Base-by-base conservation (phyloP, 2,329 filamentous ascomycete genomes). In the Xylariaceae sp. region DNA sequence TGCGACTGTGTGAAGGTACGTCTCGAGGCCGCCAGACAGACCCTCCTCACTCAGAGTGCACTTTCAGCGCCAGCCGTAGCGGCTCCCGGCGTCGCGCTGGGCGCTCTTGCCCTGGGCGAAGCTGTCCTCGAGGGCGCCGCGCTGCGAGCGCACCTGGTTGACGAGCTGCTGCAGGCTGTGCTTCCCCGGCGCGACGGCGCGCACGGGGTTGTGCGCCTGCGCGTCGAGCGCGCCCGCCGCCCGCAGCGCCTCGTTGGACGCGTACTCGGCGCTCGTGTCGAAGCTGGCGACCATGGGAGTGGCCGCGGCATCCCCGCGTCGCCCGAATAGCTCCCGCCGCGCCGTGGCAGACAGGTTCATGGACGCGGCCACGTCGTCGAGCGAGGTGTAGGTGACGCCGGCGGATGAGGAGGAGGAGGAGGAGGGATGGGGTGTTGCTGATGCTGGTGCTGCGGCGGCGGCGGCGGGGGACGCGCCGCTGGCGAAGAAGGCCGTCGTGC, bases 131-230 rank as follows among this genome's bases (percentile, higher is more conserved):
- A 95, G 64, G 3, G 87, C 88, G 9, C 94, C 87, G 53, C 80
- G 79, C 61, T 96, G 88, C 42, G 71, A 84, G 46, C 77, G 77
- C 17, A 85, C 89, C 40, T 83, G 83, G 58, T 78, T 87, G 45
- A 96, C 83, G 48, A 96, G 68, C 64, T 94, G 88, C 53, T 81
- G 80, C 57, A 96, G 67, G 50, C 75, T 93, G 61, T 95, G 88
- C 64, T 95, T 95, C 39, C 87, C 85, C 3, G 88, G 83, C 16
- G 85, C 80, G 53, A 94, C 82, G 3, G 80, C 67, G 32, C 87
- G 81, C 36, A 95, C 80, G 6, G 88, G 84, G 50, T 90, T 89
- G 61, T 93, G 83, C 31, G 77, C 73, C 34, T 79, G 77, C 31
- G 37, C 13, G n/a, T 17, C 36, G 51, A 77, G 66, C 56, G 88